These are phyloP conservation scores for Talaromyces ruber DNA, from an alignment of 495 filamentous ascomycete species.

Conservation along the genomic window DNA sequence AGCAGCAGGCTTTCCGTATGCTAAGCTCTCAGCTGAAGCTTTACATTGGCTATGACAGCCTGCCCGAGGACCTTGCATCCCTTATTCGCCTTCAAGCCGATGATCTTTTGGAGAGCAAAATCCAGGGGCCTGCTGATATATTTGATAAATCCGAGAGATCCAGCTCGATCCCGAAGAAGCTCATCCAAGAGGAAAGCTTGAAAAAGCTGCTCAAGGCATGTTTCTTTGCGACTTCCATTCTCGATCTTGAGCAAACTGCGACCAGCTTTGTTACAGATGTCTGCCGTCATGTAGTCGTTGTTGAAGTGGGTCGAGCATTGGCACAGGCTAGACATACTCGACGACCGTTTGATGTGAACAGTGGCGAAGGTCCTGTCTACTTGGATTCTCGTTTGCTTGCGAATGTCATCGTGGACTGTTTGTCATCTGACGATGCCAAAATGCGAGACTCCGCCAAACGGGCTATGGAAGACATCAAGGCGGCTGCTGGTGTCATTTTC, in stretches of 20 bases:
- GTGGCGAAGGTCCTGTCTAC: conserved; percentile 78
- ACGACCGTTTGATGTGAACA: conserved; percentile 70
- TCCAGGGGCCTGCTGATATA: conserved; percentile 50
- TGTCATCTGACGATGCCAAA: conserved; percentile 70
- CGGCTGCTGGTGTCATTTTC: conserved; percentile 73
- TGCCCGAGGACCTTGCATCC: conserved; percentile 82
- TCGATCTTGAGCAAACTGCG: conserved; percentile 68
- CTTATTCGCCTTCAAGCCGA: conserved; percentile 81
- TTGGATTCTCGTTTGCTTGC: conserved; percentile 80
- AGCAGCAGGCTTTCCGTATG: conserved; percentile 82
- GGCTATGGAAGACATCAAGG: conserved; percentile 65
- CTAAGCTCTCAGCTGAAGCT: conserved; percentile 84
- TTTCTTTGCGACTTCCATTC: conserved; percentile 76
- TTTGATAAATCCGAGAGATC: conserved; percentile 63
- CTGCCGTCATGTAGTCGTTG: conserved; percentile 78
- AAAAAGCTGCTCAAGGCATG: conserved; percentile 83
- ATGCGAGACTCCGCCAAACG: conserved; percentile 80
- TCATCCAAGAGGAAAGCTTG: conserved; percentile 68
- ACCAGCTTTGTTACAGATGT: conserved; percentile 66
- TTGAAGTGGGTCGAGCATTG: conserved; percentile 80
- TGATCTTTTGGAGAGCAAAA: conserved; percentile 66
- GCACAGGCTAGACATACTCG: conserved; percentile 62
- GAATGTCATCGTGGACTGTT: conserved; percentile 77
- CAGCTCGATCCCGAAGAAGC: conserved; percentile 76
- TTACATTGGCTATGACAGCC: conserved; percentile 73